Base-by-base conservation (phyloP, 1,139 yeast species). In the Kluyveromyces sp. region DNA sequence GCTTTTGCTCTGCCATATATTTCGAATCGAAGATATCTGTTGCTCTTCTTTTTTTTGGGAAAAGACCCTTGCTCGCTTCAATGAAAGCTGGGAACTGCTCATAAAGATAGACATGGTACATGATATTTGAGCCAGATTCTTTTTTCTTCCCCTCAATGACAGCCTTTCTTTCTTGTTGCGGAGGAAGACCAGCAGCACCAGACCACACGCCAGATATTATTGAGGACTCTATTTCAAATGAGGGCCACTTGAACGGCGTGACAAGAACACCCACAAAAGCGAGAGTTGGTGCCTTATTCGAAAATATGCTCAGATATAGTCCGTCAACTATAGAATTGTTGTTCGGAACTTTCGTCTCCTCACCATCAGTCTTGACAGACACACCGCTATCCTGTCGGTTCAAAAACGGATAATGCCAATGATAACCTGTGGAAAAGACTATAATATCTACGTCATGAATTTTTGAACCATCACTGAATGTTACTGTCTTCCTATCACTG, bases 361-460 rank as follows among this genome's bases (percentile, higher is more conserved):
- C 39, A 9, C 39, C 40, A 9, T 43, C 42, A 25, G 46, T 3
- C 9, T 34, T 25, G 13, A 50, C 46, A 26, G 41, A 22, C 3
- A 46, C 43, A 19, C 48, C 48, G 4, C 48, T 36, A 18, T 44
- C 49, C 12, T 38, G 36, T 2, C 43, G 47, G 38, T 49, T 51
- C 40, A 68, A 52, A 46, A 66, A 68, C 9, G 70, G 69, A 43
- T 60, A 63, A 35, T 61, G 59, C 47, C 61, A 56, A 46, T 66
- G 69, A 53, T 69, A 70, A 4, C 75, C 75, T 1, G 75, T 70
- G 19, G 71, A 68, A 39, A 67, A 64, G 15, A 70, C 52, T 25
- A 70, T 56, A 18, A 46, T 49, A 44, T 69, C 73, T 41, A 71
- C 64, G 18, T 55, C 62, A 0, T 48, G 50, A 36, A 57, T 61